These are phyloP conservation scores for Heritiera littoralis DNA, from an alignment of 345 rosid genomes.

Conservation along the genomic window DNA sequence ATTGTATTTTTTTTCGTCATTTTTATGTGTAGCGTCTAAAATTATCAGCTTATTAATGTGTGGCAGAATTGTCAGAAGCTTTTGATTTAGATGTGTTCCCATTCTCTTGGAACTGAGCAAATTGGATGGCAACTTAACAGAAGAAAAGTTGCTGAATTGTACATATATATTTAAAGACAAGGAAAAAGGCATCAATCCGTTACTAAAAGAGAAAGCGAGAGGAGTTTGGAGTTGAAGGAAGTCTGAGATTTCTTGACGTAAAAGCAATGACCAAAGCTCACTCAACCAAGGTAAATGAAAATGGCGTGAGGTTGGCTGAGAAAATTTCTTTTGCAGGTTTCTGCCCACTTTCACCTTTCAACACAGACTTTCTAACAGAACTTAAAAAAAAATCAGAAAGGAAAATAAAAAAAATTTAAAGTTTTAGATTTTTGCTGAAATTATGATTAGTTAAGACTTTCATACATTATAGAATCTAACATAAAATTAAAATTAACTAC, in stretches of 20 bases:
- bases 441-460: neutral
- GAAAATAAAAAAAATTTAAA: no score
- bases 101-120: no score
- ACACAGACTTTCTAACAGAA: neutral
- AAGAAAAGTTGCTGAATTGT: no score
- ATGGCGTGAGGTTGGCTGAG: constrained; percentile 1
- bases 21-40: no score
- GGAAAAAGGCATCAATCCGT: neutral
- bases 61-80: no score
- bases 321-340: constrained; percentile 1
- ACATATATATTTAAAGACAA: no score
- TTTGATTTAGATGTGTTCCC: no score
- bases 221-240: constrained; percentile 4
- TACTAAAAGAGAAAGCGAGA: neutral
- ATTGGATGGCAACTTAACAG: no score
- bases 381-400: neutral
- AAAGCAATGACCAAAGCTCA: constrained; percentile 11
- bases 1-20: no score
- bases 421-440: neutral
- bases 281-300: neutral
- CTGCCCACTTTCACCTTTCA: neutral
- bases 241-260: constrained; percentile 6
- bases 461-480: neutral
- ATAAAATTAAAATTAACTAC: no score
- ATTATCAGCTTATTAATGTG: no score